A percentile compares a stretch with the other conserved stretches of the same genome.
Evolutionary conservation across 768 basidiomycete genomes (phyloP).

Genomic region (Trametes villosa): DNA sequence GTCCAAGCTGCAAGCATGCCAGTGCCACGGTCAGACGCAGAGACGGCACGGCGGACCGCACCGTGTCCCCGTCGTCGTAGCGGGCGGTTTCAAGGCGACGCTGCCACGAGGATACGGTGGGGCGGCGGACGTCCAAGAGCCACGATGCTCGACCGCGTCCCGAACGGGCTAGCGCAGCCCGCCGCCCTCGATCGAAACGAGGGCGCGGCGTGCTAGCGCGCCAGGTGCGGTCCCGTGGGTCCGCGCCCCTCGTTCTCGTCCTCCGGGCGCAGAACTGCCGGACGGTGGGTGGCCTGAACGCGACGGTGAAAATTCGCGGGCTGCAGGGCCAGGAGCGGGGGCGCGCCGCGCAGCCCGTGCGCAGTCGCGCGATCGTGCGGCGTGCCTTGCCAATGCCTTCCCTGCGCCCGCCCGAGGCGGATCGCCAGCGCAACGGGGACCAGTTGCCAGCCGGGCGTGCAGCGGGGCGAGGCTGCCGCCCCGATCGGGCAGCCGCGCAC

Average conservation of each 20-base stretch:
- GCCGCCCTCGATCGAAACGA: neutral
- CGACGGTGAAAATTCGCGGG: too few relatives aligned
- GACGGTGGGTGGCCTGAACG: too few relatives aligned
- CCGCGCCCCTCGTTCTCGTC: constrained; percentile 1
- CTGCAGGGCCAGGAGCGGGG: too few relatives aligned
- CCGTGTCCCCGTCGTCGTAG: too few relatives aligned
- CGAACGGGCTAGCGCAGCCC: neutral
- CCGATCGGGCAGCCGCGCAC: neutral
- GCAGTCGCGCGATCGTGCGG: neutral
- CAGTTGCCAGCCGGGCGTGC: too few relatives aligned
- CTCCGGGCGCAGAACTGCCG: neutral
- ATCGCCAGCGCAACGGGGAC: neutral
- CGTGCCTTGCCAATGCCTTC: too few relatives aligned
- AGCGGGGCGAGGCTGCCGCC: too few relatives aligned
- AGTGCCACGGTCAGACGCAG: too few relatives aligned
- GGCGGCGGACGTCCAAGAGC: neutral
- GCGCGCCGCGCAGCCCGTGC: neutral
- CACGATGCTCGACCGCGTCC: neutral
- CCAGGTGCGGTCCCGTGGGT: neutral
- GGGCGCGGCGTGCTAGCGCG: neutral
- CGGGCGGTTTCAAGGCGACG: too few relatives aligned
- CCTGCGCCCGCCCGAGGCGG: too few relatives aligned
- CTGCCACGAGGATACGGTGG: neutral
- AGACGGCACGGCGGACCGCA: too few relatives aligned
- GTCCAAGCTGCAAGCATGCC: too few relatives aligned